phyloP scores from a whole-genome alignment of 768 basidiomycete species.

The Amanita pseudoporphyria region DNA sequence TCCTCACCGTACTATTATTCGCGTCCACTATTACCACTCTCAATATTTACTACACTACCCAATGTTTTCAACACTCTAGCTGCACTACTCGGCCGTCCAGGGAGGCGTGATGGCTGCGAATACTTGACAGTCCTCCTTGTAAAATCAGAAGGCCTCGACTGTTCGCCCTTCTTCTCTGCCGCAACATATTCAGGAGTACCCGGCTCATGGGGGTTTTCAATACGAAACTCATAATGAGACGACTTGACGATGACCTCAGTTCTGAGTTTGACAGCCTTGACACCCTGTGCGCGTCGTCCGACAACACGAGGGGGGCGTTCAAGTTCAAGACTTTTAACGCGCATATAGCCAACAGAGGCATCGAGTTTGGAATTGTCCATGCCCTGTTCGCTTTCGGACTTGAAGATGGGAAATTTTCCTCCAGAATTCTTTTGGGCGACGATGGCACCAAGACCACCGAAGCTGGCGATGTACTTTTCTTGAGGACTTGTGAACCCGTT shows the following conservation, averaged over 20 bases:
- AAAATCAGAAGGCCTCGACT: background rate
- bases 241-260: conserved; percentile 19
- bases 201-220: conserved; percentile 35
- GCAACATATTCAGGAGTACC: conserved; percentile 40
- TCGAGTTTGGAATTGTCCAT: conserved; percentile 13
- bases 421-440: conserved; percentile 12
- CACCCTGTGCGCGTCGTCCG: conserved; percentile 26
- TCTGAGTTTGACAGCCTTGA: conserved; percentile 26
- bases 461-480: conserved; percentile 24
- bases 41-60: no score
- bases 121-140: background rate
- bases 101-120: no score
- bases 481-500: no score
- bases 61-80: no score
- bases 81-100: no score
- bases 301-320: conserved; percentile 34
- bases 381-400: conserved; percentile 21
- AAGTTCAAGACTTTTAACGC: conserved; percentile 20
- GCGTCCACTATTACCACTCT: no score
- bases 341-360: conserved; percentile 22
- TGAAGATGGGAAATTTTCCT: conserved; percentile 18
- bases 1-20: no score
- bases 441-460: conserved; percentile 32
- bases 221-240: conserved; percentile 17
- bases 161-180: background rate